Base-by-base conservation (phyloP, 2,329 filamentous ascomycete genomes). In the Cladorrhinum sp. region DNA sequence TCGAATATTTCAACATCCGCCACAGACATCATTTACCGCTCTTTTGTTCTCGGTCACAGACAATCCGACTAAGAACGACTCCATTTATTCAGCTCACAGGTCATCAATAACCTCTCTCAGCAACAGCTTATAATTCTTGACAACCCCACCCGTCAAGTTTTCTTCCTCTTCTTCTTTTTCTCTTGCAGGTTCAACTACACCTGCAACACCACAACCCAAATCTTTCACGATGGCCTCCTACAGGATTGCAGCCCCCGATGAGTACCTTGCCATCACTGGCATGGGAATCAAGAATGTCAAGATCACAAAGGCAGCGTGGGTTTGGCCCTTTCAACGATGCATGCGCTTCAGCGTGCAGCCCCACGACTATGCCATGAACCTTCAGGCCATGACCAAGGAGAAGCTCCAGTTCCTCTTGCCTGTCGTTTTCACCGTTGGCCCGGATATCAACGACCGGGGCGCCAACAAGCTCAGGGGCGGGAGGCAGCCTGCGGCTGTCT, bases 361-460 rank as follows among this genome's bases (percentile, higher is more conserved):
- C 0, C 90, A 91, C 71, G 91, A 96, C 75, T 94, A 95, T 75
- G 85, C 84, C 61, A 90, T 96, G 82, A 86, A 87, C 60, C 79
- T 96, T 1, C 90, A 93, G 72, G 91, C 91, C 60, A 96, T 96
- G 91, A 96, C 91, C 18, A 86, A 88, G 68, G 92, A 96, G 77
- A 96, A 96, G 74, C 82, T 95, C 2, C 89, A 93, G 65, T 93
- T 95, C 72, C 81, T 86, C 4, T 82, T 95, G 0, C 91, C 91
- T 2, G 90, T 92, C 10, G 90, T 95, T 64, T 95, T 95, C 76
- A 95, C 91, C 39, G 88, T 95, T 62, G 91, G 91, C 14, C 91
- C 92, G 0, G 86, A 92, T 64, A 86, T 94, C 64, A 86, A 88
- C 64, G 75, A 78, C 46, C 78, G 82, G 26, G 82, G 82, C 9